Percentiles rank a stretch among this genome's conserved stretches.
These are phyloP conservation scores for Phytophthora agathidicida DNA, from an alignment of 352 stramenopile genomes.

Conservation along the genomic window DNA sequence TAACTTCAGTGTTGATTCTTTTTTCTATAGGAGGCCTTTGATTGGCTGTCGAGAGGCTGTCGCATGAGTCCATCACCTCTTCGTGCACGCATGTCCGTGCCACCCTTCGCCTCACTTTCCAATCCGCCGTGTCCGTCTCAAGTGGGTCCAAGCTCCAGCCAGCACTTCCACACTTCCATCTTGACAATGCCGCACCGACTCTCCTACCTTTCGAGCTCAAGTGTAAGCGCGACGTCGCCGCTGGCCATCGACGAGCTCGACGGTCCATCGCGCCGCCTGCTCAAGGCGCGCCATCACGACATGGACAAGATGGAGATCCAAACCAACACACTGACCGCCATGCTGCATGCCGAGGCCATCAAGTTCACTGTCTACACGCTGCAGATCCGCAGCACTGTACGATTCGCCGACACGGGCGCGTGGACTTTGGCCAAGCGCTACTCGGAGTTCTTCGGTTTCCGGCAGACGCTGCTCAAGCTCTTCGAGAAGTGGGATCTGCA, in stretches of 20 bases:
- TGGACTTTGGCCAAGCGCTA: slow-evolving; percentile 70
- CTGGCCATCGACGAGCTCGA: slow-evolving; percentile 31
- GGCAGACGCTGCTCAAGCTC: slow-evolving; percentile 47
- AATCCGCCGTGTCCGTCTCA: slow-evolving; percentile 30
- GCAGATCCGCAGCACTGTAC: slow-evolving; percentile 51
- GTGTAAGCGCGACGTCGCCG: slow-evolving; percentile 10
- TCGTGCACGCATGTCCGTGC: background rate
- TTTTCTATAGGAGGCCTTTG: too few relatives aligned
- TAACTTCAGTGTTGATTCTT: slow-evolving; percentile 14
- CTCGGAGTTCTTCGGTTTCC: slow-evolving; percentile 71
- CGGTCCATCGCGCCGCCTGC: slow-evolving; percentile 39
- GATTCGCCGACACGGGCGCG: slow-evolving; percentile 29
- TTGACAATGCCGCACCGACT: slow-evolving; percentile 23
- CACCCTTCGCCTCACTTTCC: slow-evolving; percentile 20
- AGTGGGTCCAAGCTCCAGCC: slow-evolving; percentile 17
- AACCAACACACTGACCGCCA: slow-evolving; percentile 48
- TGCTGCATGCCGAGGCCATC: slow-evolving; percentile 41
- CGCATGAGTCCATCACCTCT: too few relatives aligned
- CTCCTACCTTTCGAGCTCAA: slow-evolving; percentile 16
- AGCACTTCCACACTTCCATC: background rate
- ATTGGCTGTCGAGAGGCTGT: too few relatives aligned
- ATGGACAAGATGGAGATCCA: slow-evolving; percentile 57
- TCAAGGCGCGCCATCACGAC: slow-evolving; percentile 55
- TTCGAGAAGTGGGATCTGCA: slow-evolving; percentile 54
- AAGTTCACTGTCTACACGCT: slow-evolving; percentile 76